Evolutionary conservation across 257 asterid species (phyloP), one percentile per base, ranked within the genome.

Genomic region (Galeopsis tetrahit): DNA sequence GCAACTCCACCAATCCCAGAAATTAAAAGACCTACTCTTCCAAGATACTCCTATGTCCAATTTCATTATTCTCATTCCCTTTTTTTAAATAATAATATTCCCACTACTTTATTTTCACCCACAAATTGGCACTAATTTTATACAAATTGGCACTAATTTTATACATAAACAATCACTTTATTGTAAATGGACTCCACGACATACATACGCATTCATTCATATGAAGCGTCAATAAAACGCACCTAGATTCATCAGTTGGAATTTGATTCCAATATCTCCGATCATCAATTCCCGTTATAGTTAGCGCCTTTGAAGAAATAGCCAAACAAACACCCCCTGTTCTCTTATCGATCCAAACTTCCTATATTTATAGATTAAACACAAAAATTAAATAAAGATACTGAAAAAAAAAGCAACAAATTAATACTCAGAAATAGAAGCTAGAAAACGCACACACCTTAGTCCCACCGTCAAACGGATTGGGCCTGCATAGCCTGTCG

Each of bases 231-330:
- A 0, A 55, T 2, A 55, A 71, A 65, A 15, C 80, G 28, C 53
- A 92, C 96, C 98, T 88, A 14, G 98, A 92, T 75, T 90, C 92
- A 60, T 80, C 72, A 5, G 87, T 85, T 2, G 83, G 72, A 72
- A 87, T 85, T 75, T 85, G 86, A 82, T 82, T 92, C 98, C 98
- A 92, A 72, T 92, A 90, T 59, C 98, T 76, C 74, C 98, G 86
- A 83, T 92, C 98, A 84, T 86, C 94, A 2, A 92, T 92, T 39
- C 96, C 96, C 0, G 96, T 92, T 3, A 92, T 92, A 42, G 84
- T 2, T 85, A 92, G 68, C 21, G 87, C 92, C 83, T 85, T 86
- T 6, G 92, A 88, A 32, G 96, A 90, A 53, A 92, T 80, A 17
- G 92, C 84, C 78, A 90, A 77, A 70, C 93, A 92, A 11, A 85